Evolutionary conservation across 2,329 filamentous ascomycete species (phyloP).

Genomic region (Sclerotinia borealis): DNA sequence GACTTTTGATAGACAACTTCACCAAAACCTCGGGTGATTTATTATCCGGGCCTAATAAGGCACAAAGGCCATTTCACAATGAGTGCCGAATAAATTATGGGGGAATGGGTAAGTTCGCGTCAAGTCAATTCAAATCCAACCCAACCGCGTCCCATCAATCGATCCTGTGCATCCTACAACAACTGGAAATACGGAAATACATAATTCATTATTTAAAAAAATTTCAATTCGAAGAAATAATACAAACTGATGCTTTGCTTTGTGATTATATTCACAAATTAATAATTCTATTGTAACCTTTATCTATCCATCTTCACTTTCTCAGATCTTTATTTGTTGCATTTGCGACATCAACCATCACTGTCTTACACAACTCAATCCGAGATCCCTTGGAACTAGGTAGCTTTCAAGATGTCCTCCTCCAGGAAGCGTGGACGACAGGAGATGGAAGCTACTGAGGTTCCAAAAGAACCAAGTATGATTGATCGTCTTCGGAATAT

Average conservation of each 20-base stretch:
- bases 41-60: too few species aligned
- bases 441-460: conserved; percentile 36
- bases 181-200: too few species aligned
- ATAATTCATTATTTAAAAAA: background rate
- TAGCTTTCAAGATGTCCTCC: conserved; percentile 36
- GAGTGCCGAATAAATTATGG: conserved; percentile 7
- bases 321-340: conserved; percentile 5
- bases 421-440: conserved; percentile 44
- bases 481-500: conserved; percentile 73
- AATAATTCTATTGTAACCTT: conserved; percentile 1
- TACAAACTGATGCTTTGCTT: background rate
- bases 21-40: too few species aligned
- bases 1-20: too few species aligned
- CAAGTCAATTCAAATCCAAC: conserved; percentile 10
- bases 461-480: conserved; percentile 33
- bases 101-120: conserved; percentile 6
- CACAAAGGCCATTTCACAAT: too few species aligned
- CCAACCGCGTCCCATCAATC: conserved; percentile 8
- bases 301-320: background rate
- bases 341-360: conserved; percentile 8
- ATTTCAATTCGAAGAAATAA: background rate
- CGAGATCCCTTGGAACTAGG: conserved; percentile 4
- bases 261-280: background rate
- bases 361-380: background rate
- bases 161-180: background rate